phyloP scores from a whole-genome alignment of 1,139 yeast genomes.

The Suhomyces taliae region DNA sequence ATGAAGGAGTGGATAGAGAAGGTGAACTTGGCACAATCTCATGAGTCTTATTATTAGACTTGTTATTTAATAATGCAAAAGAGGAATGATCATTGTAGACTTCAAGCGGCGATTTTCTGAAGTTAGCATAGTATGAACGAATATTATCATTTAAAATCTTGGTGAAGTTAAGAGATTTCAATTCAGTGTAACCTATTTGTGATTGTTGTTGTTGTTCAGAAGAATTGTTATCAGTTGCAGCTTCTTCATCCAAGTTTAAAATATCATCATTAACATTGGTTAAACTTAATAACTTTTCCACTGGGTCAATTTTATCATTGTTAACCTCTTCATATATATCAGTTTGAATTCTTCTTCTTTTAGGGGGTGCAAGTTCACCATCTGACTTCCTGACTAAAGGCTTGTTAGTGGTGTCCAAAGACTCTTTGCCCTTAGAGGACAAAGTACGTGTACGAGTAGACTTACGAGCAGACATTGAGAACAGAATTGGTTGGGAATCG shows the following conservation, averaged over 20 bases:
- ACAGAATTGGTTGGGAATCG: not conserved
- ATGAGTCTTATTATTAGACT: constrained; percentile 8
- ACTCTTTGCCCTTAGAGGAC: constrained; percentile 20
- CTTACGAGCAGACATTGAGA: constrained; percentile 33
- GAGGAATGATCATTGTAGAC: constrained; percentile 33
- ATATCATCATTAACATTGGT: constrained; percentile 34
- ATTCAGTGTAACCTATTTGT: constrained; percentile 7
- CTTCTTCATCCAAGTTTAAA: constrained; percentile 22
- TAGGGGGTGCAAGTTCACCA: not conserved
- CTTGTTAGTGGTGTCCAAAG: constrained; percentile 11
- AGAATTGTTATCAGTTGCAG: constrained; percentile 8
- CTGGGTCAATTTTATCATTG: constrained; percentile 44
- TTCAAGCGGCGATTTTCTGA: constrained; percentile 27
- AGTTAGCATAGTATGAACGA: constrained; percentile 32
- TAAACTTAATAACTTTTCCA: constrained; percentile 43
- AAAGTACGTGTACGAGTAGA: constrained; percentile 31
- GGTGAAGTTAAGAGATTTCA: constrained; percentile 35
- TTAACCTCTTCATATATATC: constrained; percentile 8
- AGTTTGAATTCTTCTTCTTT: constrained; percentile 6
- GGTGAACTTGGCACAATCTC: constrained; percentile 10
- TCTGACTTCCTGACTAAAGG: constrained; percentile 13
- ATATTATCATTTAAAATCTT: constrained; percentile 43
- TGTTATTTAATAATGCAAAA: constrained; percentile 34
- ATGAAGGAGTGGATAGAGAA: constrained; percentile 9
- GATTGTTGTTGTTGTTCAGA: not conserved